Conservation (phyloP, 768 basidiomycete genomes). For the Naganishia vishniacii region DNA sequence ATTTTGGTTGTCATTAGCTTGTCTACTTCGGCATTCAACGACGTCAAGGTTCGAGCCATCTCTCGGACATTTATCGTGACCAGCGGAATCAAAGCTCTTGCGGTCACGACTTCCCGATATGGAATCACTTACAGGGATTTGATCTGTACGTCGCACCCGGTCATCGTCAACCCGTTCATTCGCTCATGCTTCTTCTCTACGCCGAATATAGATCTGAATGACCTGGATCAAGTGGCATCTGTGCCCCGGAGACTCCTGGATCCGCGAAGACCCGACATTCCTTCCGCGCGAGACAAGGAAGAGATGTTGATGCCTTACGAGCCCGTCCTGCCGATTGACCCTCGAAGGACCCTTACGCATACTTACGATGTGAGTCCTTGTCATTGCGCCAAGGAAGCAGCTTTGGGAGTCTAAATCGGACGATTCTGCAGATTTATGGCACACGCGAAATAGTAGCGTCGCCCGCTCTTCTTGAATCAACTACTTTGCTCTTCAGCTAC, state of each 20-base stretch:
- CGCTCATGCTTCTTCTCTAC: background rate
- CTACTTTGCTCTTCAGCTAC: constrained; percentile 76
- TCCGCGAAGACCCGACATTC: constrained; percentile 72
- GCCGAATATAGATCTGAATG: constrained; percentile 76
- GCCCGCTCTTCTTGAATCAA: constrained; percentile 83
- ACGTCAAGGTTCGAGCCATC: constrained; percentile 57
- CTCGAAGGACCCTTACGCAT: constrained; percentile 58
- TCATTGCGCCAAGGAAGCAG: no score
- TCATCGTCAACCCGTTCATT: background rate
- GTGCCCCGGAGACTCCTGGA: constrained; percentile 70
- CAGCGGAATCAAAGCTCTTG: constrained; percentile 62
- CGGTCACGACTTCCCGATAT: constrained; percentile 75
- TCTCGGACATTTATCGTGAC: constrained; percentile 70
- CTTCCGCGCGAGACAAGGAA: constrained; percentile 70
- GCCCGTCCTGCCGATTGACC: constrained; percentile 67
- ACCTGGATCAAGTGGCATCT: constrained; percentile 65
- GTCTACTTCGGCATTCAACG: constrained; percentile 55
- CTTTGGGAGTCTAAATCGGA: no score
- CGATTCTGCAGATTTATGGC: constrained; percentile 59
- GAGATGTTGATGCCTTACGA: constrained; percentile 84
- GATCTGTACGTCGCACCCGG: constrained; percentile 58
- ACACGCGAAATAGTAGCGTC: constrained; percentile 67
- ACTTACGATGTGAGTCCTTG: constrained; percentile 53
- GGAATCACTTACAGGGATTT: constrained; percentile 83
- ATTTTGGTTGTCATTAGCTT: background rate